Evolutionary conservation across 352 stramenopile genomes (phyloP), one percentile per base, ranked within the genome.

Genomic region (Pilasporangium apinafurcum): DNA sequence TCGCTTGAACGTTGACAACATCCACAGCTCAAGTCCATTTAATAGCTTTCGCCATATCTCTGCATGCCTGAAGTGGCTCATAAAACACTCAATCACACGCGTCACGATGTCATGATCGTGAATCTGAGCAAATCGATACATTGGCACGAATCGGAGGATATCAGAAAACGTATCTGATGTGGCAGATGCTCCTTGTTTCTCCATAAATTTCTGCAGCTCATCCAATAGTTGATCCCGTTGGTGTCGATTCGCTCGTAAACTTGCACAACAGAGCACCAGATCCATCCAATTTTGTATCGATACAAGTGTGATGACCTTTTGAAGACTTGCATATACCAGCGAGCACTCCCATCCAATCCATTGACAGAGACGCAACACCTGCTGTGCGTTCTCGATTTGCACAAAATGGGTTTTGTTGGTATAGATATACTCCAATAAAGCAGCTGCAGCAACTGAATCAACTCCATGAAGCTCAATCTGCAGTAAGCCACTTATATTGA

Each of bases 401-500:
- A 75, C 36, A 3, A 76, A 51, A 8, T 59, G 51, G 14, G 69
- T 53, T 13, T 65, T 55, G 31, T 64, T 54, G 3, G 61, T 60
- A 51, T 85, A 80, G 18, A 83, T 45, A 36, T 77, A 89, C 48
- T 89, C 76, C 10, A 89, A 45, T 1, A 60, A 32, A 2, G 58
- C 60, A n/a, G 75, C 77, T 1, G 81, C 33, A 1, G 66, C 68
- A 28, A 48, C 61, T n/a, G 73, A 37, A 17, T 52, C 62, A 1
- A 66, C 53, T 4, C 50, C 51, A 13, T 64, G 25, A 17, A 85
- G 52, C 48, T 79, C 51, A 5, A 86, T 62, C 17, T 79, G 64
- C 42, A 78, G 41, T 1, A 65, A 20, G 7, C 28, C 13, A 0
- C 22, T 14, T 2, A 16, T 29, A 25, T 10, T 26, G 16, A 2